phyloP scores from a whole-genome alignment of 192 early-diverging fungal genomes.

The Phlyctochytrium planicorne region DNA sequence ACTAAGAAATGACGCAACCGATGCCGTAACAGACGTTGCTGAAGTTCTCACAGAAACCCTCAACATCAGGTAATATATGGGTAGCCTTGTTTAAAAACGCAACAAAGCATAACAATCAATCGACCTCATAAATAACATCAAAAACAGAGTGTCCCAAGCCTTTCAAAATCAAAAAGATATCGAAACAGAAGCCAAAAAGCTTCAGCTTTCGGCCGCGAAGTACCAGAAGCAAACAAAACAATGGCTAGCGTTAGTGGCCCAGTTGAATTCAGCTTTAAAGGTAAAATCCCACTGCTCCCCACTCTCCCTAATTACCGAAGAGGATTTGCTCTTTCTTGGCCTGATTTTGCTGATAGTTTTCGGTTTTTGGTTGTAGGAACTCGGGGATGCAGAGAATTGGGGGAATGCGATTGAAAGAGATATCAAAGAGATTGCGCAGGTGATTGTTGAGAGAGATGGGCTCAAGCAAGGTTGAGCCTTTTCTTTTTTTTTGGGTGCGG shows the following conservation, averaged over 20 bases:
- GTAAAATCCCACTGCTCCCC: slow-evolving; percentile 33
- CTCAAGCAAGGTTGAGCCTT: too few relatives aligned
- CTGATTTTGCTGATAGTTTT: neutral
- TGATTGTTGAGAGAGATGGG: neutral
- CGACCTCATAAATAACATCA: too few relatives aligned
- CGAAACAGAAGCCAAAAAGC: neutral
- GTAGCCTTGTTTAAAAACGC: too few relatives aligned
- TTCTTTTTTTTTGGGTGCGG: too few relatives aligned
- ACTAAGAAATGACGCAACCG: neutral
- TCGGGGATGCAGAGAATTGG: slow-evolving; percentile 89
- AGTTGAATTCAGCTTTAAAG: slow-evolving; percentile 77
- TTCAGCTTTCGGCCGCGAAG: neutral
- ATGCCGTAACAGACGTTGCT: neutral
- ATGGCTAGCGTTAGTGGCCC: slow-evolving; percentile 74
- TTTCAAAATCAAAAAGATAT: neutral
- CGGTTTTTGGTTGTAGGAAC: slow-evolving; percentile 49
- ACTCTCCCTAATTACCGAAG: neutral
- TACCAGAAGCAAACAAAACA: slow-evolving; percentile 62
- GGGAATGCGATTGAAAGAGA: slow-evolving; percentile 79
- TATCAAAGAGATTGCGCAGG: slow-evolving; percentile 34
- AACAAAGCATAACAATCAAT: too few relatives aligned
- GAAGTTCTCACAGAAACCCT: neutral
- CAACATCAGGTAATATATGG: neutral
- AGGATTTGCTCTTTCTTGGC: neutral
- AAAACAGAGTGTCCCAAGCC: neutral